Percentiles rank a stretch among this genome's conserved stretches.
Conservation (phyloP, 2,329 filamentous ascomycete genomes). For the Plenodomus lindquistii region DNA sequence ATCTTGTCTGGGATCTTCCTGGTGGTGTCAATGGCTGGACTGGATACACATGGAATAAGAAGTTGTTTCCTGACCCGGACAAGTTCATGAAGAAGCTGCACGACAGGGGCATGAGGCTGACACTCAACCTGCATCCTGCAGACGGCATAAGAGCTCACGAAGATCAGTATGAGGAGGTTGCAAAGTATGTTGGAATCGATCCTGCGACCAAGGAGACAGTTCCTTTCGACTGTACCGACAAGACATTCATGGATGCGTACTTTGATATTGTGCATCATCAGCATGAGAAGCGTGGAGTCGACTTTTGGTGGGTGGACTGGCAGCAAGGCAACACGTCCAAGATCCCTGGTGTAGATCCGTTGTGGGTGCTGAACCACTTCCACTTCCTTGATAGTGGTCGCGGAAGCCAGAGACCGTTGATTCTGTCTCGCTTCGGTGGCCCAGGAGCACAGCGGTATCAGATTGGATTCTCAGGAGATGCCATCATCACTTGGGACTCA, state of each 20-base stretch:
- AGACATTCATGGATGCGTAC: conserved; percentile 61
- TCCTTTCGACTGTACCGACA: conserved; percentile 59
- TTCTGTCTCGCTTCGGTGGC: conserved; percentile 65
- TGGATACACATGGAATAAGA: conserved; percentile 65
- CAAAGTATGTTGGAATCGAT: conserved; percentile 57
- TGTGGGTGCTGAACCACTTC: conserved; percentile 69
- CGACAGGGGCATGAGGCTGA: conserved; percentile 56
- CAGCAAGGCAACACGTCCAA: conserved; percentile 63
- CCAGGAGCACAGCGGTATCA: conserved; percentile 67
- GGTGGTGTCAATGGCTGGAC: conserved; percentile 57
- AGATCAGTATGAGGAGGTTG: conserved; percentile 60
- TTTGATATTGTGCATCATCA: conserved; percentile 60
- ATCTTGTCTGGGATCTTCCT: conserved; percentile 52
- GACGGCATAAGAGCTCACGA: conserved; percentile 62
- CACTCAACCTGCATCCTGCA: conserved; percentile 66
- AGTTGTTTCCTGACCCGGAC: conserved; percentile 61
- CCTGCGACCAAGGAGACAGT: conserved; percentile 56
- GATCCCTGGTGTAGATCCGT: conserved; percentile 62
- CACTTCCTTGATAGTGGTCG: conserved; percentile 60
- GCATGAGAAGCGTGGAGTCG: conserved; percentile 60
- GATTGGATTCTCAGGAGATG: conserved; percentile 67
- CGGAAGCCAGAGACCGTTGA: conserved; percentile 53
- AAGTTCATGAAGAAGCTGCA: conserved; percentile 58
- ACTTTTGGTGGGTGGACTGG: conserved; percentile 73
- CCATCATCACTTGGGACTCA: conserved; percentile 62